These are phyloP conservation scores for Pseudopediastrum boryanum DNA, from an alignment of 139 green algal genomes.

Conservation along the genomic window DNA sequence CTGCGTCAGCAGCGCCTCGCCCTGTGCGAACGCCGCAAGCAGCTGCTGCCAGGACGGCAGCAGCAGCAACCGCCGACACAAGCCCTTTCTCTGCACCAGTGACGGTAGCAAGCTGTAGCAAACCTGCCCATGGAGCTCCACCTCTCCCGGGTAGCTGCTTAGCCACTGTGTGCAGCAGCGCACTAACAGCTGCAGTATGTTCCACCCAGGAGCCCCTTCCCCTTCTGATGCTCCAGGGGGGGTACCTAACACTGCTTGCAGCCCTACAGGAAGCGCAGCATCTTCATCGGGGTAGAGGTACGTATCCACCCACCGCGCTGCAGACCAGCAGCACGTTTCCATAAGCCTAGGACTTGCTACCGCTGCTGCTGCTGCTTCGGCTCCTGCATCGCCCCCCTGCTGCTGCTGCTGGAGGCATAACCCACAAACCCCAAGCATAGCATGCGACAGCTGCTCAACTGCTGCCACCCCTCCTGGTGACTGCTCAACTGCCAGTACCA, in stretches of 20 bases:
- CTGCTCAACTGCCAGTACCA: constrained; percentile 48
- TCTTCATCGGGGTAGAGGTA: constrained; percentile 74
- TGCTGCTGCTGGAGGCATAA: constrained; percentile 37
- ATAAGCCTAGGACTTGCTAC: constrained; percentile 77
- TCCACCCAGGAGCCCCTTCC: not conserved
- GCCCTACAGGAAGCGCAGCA: constrained; percentile 47
- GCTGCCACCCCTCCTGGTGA: constrained; percentile 29
- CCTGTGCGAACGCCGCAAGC: constrained; percentile 42
- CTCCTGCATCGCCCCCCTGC: no score
- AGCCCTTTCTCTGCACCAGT: constrained; percentile 53
- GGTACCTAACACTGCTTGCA: constrained; percentile 40
- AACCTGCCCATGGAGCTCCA: constrained; percentile 51
- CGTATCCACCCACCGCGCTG: constrained; percentile 84
- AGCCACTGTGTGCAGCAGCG: constrained; percentile 51
- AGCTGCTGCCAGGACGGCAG: constrained; percentile 61
- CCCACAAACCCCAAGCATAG: constrained; percentile 48
- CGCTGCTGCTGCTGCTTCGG: constrained; percentile 17
- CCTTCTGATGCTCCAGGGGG: no score
- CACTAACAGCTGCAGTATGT: constrained; percentile 57
- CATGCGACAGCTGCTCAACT: constrained; percentile 39
- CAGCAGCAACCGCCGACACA: constrained; percentile 48
- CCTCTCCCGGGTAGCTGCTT: constrained; percentile 52
- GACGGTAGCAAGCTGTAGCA: constrained; percentile 58
- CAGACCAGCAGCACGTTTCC: constrained; percentile 66
- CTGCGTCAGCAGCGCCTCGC: constrained; percentile 28